A percentile compares a stretch with the other conserved stretches of the same genome.
Conservation (phyloP, 495 filamentous ascomycete species). For the Aspergillus sclerotiicarbonarius region DNA sequence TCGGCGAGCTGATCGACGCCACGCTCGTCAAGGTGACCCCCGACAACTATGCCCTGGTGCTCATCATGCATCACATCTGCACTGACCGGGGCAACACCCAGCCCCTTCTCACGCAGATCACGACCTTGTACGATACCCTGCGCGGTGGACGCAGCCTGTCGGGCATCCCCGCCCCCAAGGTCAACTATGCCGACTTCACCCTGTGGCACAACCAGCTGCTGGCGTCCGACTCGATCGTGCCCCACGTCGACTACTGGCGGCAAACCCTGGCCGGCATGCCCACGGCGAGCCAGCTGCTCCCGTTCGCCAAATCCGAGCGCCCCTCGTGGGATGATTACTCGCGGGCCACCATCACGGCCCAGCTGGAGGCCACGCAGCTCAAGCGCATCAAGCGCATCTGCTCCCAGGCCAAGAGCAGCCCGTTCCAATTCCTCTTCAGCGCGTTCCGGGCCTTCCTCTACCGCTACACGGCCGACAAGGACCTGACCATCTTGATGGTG, state of each 20-base stretch:
- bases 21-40: constrained; percentile 18
- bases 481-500: constrained; percentile 22
- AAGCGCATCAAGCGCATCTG: constrained; percentile 13
- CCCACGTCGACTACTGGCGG: background rate
- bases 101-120: constrained; percentile 23
- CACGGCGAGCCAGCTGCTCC: background rate
- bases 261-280: background rate
- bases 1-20: constrained; percentile 21
- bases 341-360: background rate
- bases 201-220: constrained; percentile 21
- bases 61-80: constrained; percentile 30
- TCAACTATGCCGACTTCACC: constrained; percentile 27
- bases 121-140: constrained; percentile 23
- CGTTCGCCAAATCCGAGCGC: background rate
- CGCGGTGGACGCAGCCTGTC: background rate
- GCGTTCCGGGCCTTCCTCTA: constrained; percentile 31
- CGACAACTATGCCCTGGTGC: constrained; percentile 20
- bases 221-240: background rate
- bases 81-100: constrained; percentile 26
- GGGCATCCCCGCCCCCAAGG: background rate
- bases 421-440: constrained; percentile 40
- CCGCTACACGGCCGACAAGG: constrained; percentile 24
- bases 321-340: background rate
- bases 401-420: constrained; percentile 21
- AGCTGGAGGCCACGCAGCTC: background rate